phyloP scores from a whole-genome alignment of 2,329 filamentous ascomycete genomes.

The Microdochium nivale region DNA sequence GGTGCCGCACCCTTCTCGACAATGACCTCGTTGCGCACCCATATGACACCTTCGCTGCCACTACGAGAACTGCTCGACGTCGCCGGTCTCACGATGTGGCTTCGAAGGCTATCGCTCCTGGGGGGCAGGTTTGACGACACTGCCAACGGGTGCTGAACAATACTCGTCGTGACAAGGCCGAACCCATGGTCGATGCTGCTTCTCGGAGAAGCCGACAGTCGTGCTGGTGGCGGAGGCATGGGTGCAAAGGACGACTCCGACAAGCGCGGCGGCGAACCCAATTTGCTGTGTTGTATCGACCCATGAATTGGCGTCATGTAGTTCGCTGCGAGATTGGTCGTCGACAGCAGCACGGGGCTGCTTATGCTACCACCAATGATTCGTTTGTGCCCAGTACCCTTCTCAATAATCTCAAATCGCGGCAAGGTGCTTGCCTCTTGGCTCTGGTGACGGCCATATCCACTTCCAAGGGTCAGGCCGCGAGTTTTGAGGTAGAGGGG shows the following conservation, averaged over 20 bases:
- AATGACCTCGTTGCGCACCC: background rate
- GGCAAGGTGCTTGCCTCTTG: constrained; percentile 13
- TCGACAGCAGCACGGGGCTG: background rate
- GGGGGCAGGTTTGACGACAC: background rate
- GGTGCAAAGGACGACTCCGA: background rate
- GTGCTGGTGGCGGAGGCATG: background rate
- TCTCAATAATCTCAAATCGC: constrained; percentile 15
- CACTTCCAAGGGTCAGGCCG: constrained; percentile 4
- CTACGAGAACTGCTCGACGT: background rate
- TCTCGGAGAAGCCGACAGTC: background rate
- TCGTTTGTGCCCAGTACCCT: constrained; percentile 1
- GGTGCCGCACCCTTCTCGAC: background rate
- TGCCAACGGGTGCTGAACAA: background rate
- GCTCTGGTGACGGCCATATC: constrained; percentile 4
- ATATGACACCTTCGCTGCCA: background rate
- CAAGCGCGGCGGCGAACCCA: background rate
- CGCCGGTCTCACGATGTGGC: background rate
- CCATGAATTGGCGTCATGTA: background rate
- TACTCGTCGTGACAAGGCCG: too few relatives aligned
- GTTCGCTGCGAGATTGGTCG: background rate
- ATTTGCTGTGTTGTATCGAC: background rate
- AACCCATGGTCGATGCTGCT: background rate
- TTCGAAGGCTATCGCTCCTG: background rate
- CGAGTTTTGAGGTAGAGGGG: constrained; percentile 16
- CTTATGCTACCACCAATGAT: background rate